A percentile compares a stretch with the other conserved stretches of the same genome.
Evolutionary conservation across 345 rosid genomes (phyloP).

Genomic region (Euphorbia peplus): DNA sequence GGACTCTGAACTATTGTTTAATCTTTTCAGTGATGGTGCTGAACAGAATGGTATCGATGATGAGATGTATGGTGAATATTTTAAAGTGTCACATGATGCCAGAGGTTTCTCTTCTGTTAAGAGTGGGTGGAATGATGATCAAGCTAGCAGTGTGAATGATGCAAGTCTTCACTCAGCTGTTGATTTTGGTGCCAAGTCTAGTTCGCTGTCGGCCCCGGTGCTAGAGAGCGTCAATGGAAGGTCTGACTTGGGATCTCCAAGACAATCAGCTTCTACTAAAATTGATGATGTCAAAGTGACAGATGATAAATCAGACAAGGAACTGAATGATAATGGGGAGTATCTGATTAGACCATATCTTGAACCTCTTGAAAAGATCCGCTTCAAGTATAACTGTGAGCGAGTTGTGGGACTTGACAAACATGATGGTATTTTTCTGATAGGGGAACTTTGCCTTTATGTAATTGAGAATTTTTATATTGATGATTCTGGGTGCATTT

Average conservation of each 20-base stretch:
- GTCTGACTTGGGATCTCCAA: constrained; percentile 77
- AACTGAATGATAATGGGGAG: constrained; percentile 90
- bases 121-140: constrained; percentile 87
- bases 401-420: constrained; percentile 96
- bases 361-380: constrained; percentile 90
- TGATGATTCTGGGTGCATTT: constrained; percentile 74
- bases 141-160: constrained; percentile 83
- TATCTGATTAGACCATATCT: constrained; percentile 94
- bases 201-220: constrained; percentile 63
- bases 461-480: constrained; percentile 93
- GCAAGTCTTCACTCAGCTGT: constrained; percentile 96
- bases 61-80: constrained; percentile 61
- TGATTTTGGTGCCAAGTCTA: constrained; percentile 85
- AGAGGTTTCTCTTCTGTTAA: constrained; percentile 54
- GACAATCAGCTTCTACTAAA: constrained; percentile 65
- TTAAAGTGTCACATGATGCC: constrained; percentile 48
- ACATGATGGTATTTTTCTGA: constrained; percentile 94
- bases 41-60: constrained; percentile 35
- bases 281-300: constrained; percentile 51
- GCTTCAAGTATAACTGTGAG: constrained; percentile 92
- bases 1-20: constrained; percentile 63
- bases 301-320: constrained; percentile 82
- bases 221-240: constrained; percentile 67
- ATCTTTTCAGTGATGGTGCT: constrained; percentile 43
- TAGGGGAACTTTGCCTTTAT: constrained; percentile 86